Evolutionary conservation across 73 alveolate species (phyloP), one percentile per base, ranked within the genome.

Genomic region (Paramecium caudatum): DNA sequence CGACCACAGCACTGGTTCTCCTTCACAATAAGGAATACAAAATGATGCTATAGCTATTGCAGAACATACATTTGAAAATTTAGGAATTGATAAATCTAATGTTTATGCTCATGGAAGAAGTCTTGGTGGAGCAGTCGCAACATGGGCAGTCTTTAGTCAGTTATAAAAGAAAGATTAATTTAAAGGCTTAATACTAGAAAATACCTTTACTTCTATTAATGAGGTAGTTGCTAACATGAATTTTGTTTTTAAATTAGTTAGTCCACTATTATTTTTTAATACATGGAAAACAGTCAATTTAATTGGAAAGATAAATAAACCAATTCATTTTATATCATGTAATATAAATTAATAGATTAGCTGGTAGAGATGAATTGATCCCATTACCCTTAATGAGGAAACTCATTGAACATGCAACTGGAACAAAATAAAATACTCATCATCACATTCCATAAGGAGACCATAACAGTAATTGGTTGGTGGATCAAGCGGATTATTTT

Each of bases 361-460:
- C 91, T 8, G 61, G 55, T 16, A n/a, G 33, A 82, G 91, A 82
- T 82, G 84, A 82, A 39, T 19, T 82, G 8, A 63, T 82, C 10
- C 91, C 91, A 25, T 46, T 32, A 2, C 13, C 49, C 8, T 50
- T 50, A 82, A 82, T 82, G 91, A 1, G 5, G 7, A 7, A 5
- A 1, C 43, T 50, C 3, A 25, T 15, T 50, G 0, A 50, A 50
- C 43, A 34, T 17, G 78, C 78, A 7, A 3, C 7, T 3, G 10
- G 9, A 15, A 50, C 78, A 50, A 50, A 21, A 19, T 50, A 19
- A 50, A 50, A 50, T 9, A 25, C 30, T 19, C 0, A 50, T 7
- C 30, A 50, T 17, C 78, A 50, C 13, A 80, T 91, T n/a, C 85
- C 78, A 15, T 30, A 85, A 23, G 95, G 95, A 25, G 95, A 91